These are phyloP conservation scores for Ophiostoma montium DNA, from an alignment of 2,329 filamentous ascomycete species.

Conservation along the genomic window DNA sequence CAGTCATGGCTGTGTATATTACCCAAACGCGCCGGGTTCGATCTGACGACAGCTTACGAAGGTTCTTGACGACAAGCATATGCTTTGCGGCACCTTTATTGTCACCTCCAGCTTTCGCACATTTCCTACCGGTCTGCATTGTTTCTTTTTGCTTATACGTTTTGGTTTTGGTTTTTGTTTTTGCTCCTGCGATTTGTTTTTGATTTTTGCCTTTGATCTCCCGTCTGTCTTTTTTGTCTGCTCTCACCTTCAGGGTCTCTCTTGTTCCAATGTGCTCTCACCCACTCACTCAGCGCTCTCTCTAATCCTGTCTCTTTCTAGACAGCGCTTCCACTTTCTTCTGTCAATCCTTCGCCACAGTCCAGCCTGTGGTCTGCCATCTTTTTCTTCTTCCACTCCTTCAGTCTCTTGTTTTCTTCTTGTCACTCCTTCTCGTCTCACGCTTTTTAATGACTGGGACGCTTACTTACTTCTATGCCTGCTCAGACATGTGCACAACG, in stretches of 20 bases:
- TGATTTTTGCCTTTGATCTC: not conserved
- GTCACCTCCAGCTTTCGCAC: not conserved
- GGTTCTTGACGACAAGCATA: not conserved
- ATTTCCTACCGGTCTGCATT: not conserved
- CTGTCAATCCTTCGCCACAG: not conserved
- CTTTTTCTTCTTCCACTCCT: not conserved
- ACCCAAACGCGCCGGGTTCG: not conserved
- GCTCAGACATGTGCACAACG: not conserved
- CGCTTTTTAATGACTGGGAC: constrained; percentile 2
- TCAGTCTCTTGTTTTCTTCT: constrained; percentile 1
- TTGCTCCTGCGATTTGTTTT: not conserved
- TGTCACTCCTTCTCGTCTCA: not conserved
- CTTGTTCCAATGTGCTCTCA: not conserved
- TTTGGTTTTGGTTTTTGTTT: not conserved
- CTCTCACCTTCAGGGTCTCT: not conserved
- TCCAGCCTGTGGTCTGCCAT: not conserved
- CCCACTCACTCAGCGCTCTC: not conserved
- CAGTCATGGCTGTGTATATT: constrained; percentile 1
- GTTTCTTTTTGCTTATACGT: not conserved
- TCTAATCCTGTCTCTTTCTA: not conserved
- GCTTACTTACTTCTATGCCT: not conserved
- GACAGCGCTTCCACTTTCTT: not conserved
- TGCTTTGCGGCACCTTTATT: not conserved
- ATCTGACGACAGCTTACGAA: not conserved
- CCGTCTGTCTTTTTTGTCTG: not conserved